Evolutionary conservation across 2,329 filamentous ascomycete genomes (phyloP).

Genomic region (Aureobasidium sp.): DNA sequence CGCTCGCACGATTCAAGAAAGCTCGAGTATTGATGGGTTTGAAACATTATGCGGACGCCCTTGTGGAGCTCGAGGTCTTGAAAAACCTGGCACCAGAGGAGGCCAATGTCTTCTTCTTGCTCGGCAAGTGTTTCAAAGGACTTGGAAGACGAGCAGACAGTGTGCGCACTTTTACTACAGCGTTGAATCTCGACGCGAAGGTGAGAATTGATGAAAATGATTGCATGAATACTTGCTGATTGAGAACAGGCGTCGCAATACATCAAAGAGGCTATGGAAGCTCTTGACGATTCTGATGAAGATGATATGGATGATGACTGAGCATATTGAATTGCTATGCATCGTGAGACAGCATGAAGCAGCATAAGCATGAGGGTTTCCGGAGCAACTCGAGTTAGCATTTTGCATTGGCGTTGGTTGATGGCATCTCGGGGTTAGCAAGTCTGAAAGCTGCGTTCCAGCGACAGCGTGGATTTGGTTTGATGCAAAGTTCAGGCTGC

Average conservation of each 20-base stretch:
- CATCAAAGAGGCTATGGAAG: constrained; percentile 96
- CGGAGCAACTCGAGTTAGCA: neutral
- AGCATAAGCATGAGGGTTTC: neutral
- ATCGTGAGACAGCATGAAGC: neutral
- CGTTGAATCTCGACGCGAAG: constrained; percentile 92
- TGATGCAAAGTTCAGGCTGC: neutral
- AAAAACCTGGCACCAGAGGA: constrained; percentile 91
- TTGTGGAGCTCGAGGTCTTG: constrained; percentile 75
- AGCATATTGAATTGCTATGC: neutral
- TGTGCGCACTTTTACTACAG: constrained; percentile 91
- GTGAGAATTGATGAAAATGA: constrained; percentile 39
- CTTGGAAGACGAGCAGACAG: constrained; percentile 57
- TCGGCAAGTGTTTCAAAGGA: constrained; percentile 65
- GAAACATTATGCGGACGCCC: constrained; percentile 58
- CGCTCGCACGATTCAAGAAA: constrained; percentile 86
- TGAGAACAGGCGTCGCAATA: constrained; percentile 66
- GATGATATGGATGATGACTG: constrained; percentile 49
- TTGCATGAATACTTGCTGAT: constrained; percentile 14
- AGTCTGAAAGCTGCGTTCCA: neutral
- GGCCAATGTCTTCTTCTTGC: constrained; percentile 88
- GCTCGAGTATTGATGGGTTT: constrained; percentile 77
- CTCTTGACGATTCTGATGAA: constrained; percentile 66
- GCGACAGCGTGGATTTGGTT: neutral
- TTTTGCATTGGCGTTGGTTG: neutral
- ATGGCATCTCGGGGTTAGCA: neutral